phyloP scores from a whole-genome alignment of 2,329 filamentous ascomycete genomes.

The Kalmusia sp. region DNA sequence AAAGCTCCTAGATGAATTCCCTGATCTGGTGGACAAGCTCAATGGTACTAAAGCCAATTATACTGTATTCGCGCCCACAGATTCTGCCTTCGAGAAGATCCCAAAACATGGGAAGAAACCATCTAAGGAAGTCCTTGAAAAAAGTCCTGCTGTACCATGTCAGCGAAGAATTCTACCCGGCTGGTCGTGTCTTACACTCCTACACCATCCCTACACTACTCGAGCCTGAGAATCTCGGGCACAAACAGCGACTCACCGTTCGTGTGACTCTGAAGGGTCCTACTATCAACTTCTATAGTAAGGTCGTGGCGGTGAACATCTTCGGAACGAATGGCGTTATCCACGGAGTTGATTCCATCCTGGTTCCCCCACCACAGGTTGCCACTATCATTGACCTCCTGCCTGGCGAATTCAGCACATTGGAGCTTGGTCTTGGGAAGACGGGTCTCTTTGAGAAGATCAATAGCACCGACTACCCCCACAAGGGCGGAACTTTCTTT shows the following conservation, averaged over 20 bases:
- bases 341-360: conserved; percentile 75
- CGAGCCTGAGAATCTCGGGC: conserved; percentile 64
- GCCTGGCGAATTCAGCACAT: conserved; percentile 78
- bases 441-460: conserved; percentile 72
- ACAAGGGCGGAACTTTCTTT: conserved; percentile 77
- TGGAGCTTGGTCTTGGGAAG: conserved; percentile 75
- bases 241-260: conserved; percentile 73
- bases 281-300: conserved; percentile 78
- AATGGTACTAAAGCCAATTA: conserved; percentile 78
- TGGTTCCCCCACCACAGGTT: conserved; percentile 76
- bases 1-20: conserved; percentile 75
- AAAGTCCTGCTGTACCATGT: conserved; percentile 78
- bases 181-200: conserved; percentile 68
- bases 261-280: conserved; percentile 69
- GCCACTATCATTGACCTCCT: conserved; percentile 69
- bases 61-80: conserved; percentile 81
- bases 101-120: conserved; percentile 65
- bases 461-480: conserved; percentile 55
- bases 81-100: conserved; percentile 76
- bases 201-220: conserved; percentile 77
- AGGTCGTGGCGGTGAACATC: conserved; percentile 73
- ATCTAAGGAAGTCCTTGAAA: conserved; percentile 73
- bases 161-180: conserved; percentile 70
- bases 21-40: conserved; percentile 73
- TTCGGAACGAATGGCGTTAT: conserved; percentile 80